Evolutionary conservation across 495 filamentous ascomycete genomes (phyloP), one percentile per base, ranked within the genome.

Genomic region (Annulohypoxylon bovei): DNA sequence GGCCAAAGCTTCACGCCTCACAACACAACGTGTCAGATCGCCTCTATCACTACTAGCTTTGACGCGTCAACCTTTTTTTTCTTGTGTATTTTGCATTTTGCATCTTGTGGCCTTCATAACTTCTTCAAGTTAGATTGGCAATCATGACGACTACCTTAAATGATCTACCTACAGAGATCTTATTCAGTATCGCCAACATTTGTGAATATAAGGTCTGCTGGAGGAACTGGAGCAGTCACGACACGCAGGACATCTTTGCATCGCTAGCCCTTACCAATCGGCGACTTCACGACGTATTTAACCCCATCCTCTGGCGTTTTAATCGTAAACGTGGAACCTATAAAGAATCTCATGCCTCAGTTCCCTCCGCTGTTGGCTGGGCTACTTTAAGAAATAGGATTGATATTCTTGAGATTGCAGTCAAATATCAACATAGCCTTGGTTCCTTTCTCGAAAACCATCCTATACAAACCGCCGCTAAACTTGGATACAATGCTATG

Each of bases 361-460:
- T 20, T 20, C 1, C 12, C 22, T 49, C 40, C 28, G 42, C 62
- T 57, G 25, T 62, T 35, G 3, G 0, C 23, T 65, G 61, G 61
- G 67, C 55, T 25, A 39, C 55, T 32, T 1, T 0, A 9, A n/a
- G n/a, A 8, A 35, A 65, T 23, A 70, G 49, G 33, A 42, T 61
- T 42, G 67, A 70, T 52, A 42, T 70, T 4, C 40, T 70, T 20
- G 61, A 65, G 18, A 70, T 61, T 42, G 62, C 67, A 28, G n/a
- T 30, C 37, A 18, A 46, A 30, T 60, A 62, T 57, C 14, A 47
- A 8, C 14, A 61, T 2, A 0, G 11, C 27, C 22, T 70, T 18
- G 54, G 47, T 32, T 42, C 33, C 2, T 20, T 9, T 7, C 3
- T 23, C 40, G 0, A 2, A 5, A 4, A n/a, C 12, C 8, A 55